phyloP scores from a whole-genome alignment of 441 rosid species.

The Theobroma grandiflorum region DNA sequence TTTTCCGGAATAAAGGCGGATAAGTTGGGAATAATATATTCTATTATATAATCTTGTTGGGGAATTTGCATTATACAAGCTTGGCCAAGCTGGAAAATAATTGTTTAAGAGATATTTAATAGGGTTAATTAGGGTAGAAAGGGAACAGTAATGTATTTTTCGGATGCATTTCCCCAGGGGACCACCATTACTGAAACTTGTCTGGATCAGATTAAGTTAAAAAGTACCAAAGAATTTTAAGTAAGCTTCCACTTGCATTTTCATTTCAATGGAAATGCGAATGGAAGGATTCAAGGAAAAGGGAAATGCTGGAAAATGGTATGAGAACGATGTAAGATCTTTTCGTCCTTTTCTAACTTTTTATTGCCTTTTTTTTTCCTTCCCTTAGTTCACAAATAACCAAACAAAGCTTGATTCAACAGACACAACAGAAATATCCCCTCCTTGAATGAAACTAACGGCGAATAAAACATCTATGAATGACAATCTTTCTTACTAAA shows the following conservation, averaged over 20 bases:
- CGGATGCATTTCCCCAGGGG: constrained; percentile 20
- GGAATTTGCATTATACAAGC: constrained; percentile 35
- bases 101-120: constrained; percentile 26
- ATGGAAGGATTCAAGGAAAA: constrained; percentile 11
- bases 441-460: neutral
- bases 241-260: constrained; percentile 17
- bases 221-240: constrained; percentile 17
- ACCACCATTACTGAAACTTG: constrained; percentile 19
- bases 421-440: neutral
- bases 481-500: neutral
- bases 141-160: constrained; percentile 27
- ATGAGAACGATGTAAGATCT: neutral
- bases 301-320: constrained; percentile 3
- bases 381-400: neutral
- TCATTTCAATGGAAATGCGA: constrained; percentile 2
- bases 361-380: neutral
- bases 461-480: neutral
- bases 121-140: constrained; percentile 22
- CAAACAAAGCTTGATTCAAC: too few species aligned
- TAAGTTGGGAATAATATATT: constrained; percentile 33
- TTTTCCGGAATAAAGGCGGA: constrained; percentile 21
- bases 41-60: constrained; percentile 25
- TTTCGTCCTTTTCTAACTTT: neutral
- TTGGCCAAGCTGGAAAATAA: constrained; percentile 35
- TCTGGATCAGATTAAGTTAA: constrained; percentile 24